Base-by-base conservation (phyloP, 2,329 filamentous ascomycete genomes). In the Neopestalotiopsis rosae region DNA sequence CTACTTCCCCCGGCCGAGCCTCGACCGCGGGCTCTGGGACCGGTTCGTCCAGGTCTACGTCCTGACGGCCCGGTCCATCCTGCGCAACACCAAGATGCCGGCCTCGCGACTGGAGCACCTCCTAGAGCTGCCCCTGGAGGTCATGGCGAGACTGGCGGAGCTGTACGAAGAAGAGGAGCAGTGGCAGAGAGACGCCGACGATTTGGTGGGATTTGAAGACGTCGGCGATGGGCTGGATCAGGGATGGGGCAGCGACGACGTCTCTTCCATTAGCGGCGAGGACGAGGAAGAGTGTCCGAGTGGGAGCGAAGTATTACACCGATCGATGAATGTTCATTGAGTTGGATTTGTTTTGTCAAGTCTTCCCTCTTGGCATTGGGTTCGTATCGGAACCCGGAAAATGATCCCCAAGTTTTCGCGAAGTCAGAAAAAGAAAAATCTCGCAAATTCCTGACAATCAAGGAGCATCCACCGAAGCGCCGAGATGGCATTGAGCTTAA, bases 1-100 rank as follows among this genome's bases (percentile, higher is more conserved):
- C 2, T 63, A 63, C 13, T 63, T 38, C 12, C 61, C 61, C 24
- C 61, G 61, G 14, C 61, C 61, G 17, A 63, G 61, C 34, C 34
- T 63, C 12, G 34, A 45, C n/a, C 32, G 34, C 5, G 61, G 5
- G 12, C 24, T 63, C 14, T 63, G 61, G 61, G 61, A 38, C 6
- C 30, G 34, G 14, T 63, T 63, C 20, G 61, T 24, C 28, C 20
- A 59, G 30, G 30, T 59, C 3, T 59, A 59, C 7, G 17, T 13
- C 3, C 9, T 28, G 13, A 24, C 24, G 12, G 30, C n/a, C 17
- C 57, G 57, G 20, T 14, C 13, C 5, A 14, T 28, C 9, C 57
- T 59, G 57, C 10, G 57, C 1, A 24, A 28, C 4, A 1, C 24
- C 5, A 59, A 59, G 57, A 59, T 59, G 28, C 57, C 57, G 30